Base-by-base conservation (phyloP, 1,284 basidiomycete genomes). In the Fomitopsis pinicola region DNA sequence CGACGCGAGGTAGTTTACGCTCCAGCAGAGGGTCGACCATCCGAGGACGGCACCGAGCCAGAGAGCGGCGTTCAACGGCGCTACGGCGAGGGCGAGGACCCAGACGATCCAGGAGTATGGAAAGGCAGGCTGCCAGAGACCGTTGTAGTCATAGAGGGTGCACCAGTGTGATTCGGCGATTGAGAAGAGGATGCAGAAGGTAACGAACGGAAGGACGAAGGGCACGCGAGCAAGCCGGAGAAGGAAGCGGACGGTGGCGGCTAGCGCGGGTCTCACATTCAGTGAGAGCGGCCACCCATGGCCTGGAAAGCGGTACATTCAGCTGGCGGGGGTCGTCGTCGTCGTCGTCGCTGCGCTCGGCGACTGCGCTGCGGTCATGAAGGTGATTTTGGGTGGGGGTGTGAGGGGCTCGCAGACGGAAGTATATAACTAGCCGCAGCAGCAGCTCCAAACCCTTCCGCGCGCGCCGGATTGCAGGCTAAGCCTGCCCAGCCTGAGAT, bases 111-210 rank as follows among this genome's bases (percentile, higher is more conserved):
- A 71, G 0, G 55, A 61, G 30, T 28, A 57, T 0, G 69, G 69
- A 44, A 69, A 70, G 1, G 42, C 67, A 14, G 62, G 62, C 40
- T 63, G 22, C 69, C 67, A 69, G 28, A 64, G 55, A 5, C 57
- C 64, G 17, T 60, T 57, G 35, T 50, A 66, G 50, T 50, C 59
- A 46, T 53, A 58, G 42, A 54, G 50, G 46, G 19, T 22, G 33
- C 59, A 60, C 59, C 59, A 60, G 5, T 2, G 14, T 7, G 22
- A 17, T 30, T 54, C 35, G 9, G 63, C 58, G 45, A 59, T 48
- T n/a, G 42, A 33, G 60, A 42, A 66, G 58, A 68, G 52, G 46
- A 66, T n/a, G 15, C 57, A 59, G 53, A 71, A 63, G 52, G 40
- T 52, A 44, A 66, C 28, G 59, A 66, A 36, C 19, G 60, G 63